These are phyloP conservation scores for Grosmannia serpens DNA, from an alignment of 2,329 filamentous ascomycete species.

Conservation along the genomic window DNA sequence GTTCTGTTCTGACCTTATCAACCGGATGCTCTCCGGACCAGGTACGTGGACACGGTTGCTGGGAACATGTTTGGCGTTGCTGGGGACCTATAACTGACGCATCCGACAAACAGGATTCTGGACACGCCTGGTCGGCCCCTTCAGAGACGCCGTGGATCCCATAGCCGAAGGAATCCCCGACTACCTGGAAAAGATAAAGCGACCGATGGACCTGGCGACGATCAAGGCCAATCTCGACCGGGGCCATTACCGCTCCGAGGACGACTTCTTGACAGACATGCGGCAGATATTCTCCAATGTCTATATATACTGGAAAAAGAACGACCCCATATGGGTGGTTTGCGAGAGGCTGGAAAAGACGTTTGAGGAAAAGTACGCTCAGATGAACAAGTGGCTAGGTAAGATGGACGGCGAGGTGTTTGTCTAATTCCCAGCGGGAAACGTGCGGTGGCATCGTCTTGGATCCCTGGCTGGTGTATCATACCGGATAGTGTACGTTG, in stretches of 20 bases:
- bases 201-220: constrained; percentile 50
- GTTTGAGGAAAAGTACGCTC: constrained; percentile 32
- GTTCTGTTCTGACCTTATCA: constrained; percentile 47
- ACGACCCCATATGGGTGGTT: constrained; percentile 41
- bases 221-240: constrained; percentile 50
- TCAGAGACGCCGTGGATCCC: constrained; percentile 48
- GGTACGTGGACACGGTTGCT: constrained; percentile 23
- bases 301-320: constrained; percentile 49
- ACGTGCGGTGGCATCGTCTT: neutral
- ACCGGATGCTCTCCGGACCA: constrained; percentile 50
- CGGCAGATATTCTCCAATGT: constrained; percentile 53
- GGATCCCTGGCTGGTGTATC: neutral
- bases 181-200: constrained; percentile 48
- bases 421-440: constrained; percentile 8
- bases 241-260: constrained; percentile 36
- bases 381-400: constrained; percentile 48
- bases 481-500: neutral
- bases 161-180: constrained; percentile 44
- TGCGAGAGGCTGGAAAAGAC: constrained; percentile 47
- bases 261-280: constrained; percentile 45
- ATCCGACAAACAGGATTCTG: constrained; percentile 39
- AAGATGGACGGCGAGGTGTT: constrained; percentile 37
- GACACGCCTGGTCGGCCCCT: constrained; percentile 53
- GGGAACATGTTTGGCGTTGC: neutral
- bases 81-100: neutral